phyloP scores from a whole-genome alignment of 1,284 basidiomycete species.

The Lentinula novae-zelandiae region DNA sequence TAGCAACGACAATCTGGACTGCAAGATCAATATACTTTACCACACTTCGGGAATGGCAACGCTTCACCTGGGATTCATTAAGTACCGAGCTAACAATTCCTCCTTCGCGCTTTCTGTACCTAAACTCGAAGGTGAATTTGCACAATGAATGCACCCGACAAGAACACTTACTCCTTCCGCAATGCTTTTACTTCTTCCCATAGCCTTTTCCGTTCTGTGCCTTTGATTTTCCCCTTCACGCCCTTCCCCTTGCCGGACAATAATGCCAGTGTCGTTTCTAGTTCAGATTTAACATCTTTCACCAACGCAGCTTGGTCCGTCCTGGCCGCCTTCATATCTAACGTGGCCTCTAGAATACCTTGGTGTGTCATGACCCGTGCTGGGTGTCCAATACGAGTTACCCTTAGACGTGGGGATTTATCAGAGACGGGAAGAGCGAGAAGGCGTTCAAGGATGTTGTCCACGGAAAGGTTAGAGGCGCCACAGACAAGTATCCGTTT shows the following conservation, averaged over 20 bases:
- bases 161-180: slow-evolving; percentile 74
- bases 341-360: slow-evolving; percentile 70
- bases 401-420: slow-evolving; percentile 42
- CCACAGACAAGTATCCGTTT: slow-evolving; percentile 80
- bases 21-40: not conserved
- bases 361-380: slow-evolving; percentile 81
- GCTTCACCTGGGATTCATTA: slow-evolving; percentile 54
- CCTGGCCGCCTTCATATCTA: slow-evolving; percentile 83
- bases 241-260: slow-evolving; percentile 78
- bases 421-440: slow-evolving; percentile 51
- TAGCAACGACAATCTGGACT: slow-evolving; percentile 78
- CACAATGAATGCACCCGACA: not conserved
- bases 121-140: slow-evolving; percentile 24
- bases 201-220: slow-evolving; percentile 78
- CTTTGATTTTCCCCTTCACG: slow-evolving; percentile 66
- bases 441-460: slow-evolving; percentile 86
- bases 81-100: slow-evolving; percentile 81
- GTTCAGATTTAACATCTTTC: slow-evolving; percentile 81
- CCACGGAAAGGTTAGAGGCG: slow-evolving; percentile 88
- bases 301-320: slow-evolving; percentile 82
- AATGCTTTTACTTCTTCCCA: slow-evolving; percentile 92
- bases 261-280: slow-evolving; percentile 64
- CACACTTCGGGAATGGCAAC: not conserved
- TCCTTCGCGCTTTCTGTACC: slow-evolving; percentile 84
- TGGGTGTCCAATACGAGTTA: slow-evolving; percentile 89